Percentiles rank a stretch among this genome's conserved stretches.
phyloP scores from a whole-genome alignment of 1,139 yeast genomes.

The Meyerozyma smithsonii region DNA sequence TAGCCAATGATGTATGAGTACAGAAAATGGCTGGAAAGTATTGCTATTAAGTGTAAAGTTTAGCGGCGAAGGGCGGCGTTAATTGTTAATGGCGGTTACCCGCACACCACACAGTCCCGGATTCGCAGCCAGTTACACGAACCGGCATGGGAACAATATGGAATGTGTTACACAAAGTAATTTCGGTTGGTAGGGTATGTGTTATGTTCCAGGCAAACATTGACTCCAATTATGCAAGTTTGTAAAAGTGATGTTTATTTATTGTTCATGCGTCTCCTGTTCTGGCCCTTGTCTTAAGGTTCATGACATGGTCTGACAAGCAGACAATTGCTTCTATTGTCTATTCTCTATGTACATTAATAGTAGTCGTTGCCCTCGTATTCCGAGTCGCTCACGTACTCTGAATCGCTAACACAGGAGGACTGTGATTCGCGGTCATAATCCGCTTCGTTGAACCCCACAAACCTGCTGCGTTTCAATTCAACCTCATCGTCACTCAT shows the following conservation, averaged over 20 bases:
- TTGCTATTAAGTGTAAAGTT: neutral
- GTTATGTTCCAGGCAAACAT: too few relatives aligned
- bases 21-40: neutral
- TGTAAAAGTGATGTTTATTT: too few relatives aligned
- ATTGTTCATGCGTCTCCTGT: too few relatives aligned
- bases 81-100: neutral
- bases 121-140: neutral
- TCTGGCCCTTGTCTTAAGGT: too few relatives aligned
- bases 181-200: too few relatives aligned
- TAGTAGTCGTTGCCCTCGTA: constrained; percentile 46
- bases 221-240: too few relatives aligned
- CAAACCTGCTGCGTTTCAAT: constrained; percentile 39
- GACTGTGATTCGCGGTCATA: constrained; percentile 41
- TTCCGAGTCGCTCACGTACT: constrained; percentile 26
- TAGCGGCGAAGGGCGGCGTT: neutral
- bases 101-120: neutral
- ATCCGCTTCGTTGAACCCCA: constrained; percentile 45
- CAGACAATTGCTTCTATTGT: too few relatives aligned
- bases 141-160: neutral
- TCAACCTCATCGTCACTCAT: constrained; percentile 36
- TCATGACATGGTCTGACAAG: too few relatives aligned
- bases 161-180: too few relatives aligned
- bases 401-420: constrained; percentile 25
- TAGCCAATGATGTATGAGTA: neutral
- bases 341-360: constrained; percentile 12